A percentile compares a stretch with the other conserved stretches of the same genome.
Evolutionary conservation across 2,329 filamentous ascomycete genomes (phyloP).

Genomic region (Trichoderma arundinaceum): DNA sequence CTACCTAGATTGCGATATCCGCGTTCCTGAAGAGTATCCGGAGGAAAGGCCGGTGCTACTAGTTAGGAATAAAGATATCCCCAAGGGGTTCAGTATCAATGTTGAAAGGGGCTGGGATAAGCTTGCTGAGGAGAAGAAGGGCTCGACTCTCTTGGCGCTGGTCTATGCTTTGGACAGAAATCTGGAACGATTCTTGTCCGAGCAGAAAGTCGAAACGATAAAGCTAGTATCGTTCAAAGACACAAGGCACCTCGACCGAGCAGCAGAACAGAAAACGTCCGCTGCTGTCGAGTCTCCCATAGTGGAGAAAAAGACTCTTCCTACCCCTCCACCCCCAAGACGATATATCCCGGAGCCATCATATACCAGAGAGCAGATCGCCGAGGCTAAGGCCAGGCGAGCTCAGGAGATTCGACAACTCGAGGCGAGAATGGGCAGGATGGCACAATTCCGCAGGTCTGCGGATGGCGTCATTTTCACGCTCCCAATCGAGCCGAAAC

Average conservation of each 20-base stretch:
- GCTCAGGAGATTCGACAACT: constrained; percentile 73
- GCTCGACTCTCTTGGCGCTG: constrained; percentile 66
- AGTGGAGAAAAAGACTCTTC: constrained; percentile 30
- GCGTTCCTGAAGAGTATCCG: constrained; percentile 69
- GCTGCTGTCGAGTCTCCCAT: constrained; percentile 14
- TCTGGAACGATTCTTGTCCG: constrained; percentile 71
- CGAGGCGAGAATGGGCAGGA: constrained; percentile 73
- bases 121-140: constrained; percentile 61
- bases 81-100: constrained; percentile 74
- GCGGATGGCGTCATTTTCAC: constrained; percentile 73
- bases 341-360: constrained; percentile 52
- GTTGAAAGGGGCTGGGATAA: constrained; percentile 75
- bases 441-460: constrained; percentile 70
- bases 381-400: constrained; percentile 66
- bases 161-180: constrained; percentile 75
- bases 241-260: constrained; percentile 51
- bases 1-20: constrained; percentile 69
- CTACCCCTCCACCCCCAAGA: constrained; percentile 33
- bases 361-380: constrained; percentile 65
- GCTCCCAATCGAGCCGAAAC: constrained; percentile 70
- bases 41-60: constrained; percentile 61
- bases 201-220: constrained; percentile 73
- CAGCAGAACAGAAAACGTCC: constrained; percentile 28
- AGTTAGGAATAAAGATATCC: constrained; percentile 72
- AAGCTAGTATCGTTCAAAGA: constrained; percentile 70